These are phyloP conservation scores for Cylindrodendrum hubeiense DNA, from an alignment of 2,329 filamentous ascomycete genomes.

Conservation along the genomic window DNA sequence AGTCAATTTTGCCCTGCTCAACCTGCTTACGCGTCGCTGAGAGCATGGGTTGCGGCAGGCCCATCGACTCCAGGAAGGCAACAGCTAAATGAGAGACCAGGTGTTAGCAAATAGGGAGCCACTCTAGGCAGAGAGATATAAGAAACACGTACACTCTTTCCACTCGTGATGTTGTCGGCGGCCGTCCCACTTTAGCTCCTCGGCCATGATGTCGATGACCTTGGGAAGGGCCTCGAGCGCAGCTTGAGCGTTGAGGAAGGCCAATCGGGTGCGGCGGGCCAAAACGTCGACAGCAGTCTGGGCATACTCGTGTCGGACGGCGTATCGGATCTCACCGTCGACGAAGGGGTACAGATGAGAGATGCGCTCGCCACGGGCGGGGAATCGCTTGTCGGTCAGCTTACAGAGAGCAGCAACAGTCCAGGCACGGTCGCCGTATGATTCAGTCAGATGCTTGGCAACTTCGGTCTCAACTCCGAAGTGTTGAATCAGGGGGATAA, in stretches of 20 bases:
- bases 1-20: slow-evolving; percentile 70
- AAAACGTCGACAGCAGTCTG: slow-evolving; percentile 92
- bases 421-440: slow-evolving; percentile 95
- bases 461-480: slow-evolving; percentile 93
- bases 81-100: slow-evolving; percentile 58
- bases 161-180: slow-evolving; percentile 83
- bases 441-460: slow-evolving; percentile 86
- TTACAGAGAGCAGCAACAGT: slow-evolving; percentile 84
- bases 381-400: slow-evolving; percentile 83
- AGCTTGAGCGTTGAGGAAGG: slow-evolving; percentile 93
- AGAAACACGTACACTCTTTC: slow-evolving; percentile 72
- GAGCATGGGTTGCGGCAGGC: slow-evolving; percentile 71
- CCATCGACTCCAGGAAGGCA: slow-evolving; percentile 73
- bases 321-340: slow-evolving; percentile 91
- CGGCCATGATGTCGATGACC: slow-evolving; percentile 90
- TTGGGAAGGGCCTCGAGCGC: slow-evolving; percentile 86
- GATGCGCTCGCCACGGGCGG: slow-evolving; percentile 84
- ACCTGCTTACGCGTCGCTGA: slow-evolving; percentile 70
- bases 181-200: slow-evolving; percentile 83
- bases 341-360: slow-evolving; percentile 88
- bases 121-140: slow-evolving; percentile 16
- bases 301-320: slow-evolving; percentile 89
- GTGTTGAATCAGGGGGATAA: slow-evolving; percentile 95
- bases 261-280: slow-evolving; percentile 84
- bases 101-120: slow-evolving; percentile 15